Percentiles rank a stretch among this genome's conserved stretches.
These are phyloP conservation scores for Penicillium sp. DNA, from an alignment of 2,329 filamentous ascomycete genomes.

Conservation along the genomic window DNA sequence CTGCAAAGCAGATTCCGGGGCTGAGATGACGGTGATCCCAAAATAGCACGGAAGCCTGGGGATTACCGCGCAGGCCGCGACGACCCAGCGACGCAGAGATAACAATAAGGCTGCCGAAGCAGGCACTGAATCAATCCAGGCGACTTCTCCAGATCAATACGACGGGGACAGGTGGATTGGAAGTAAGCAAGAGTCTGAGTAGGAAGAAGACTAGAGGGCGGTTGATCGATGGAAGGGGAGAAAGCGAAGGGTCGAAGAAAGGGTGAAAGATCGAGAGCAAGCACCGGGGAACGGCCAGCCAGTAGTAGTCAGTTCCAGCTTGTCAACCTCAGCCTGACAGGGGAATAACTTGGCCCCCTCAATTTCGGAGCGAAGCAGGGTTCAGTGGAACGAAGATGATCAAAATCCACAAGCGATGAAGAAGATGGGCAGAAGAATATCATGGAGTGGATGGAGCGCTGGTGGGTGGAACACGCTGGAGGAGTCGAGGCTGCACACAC, in stretches of 20 bases:
- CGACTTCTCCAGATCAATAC: background rate
- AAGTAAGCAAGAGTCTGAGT: background rate
- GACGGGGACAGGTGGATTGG: constrained; percentile 1
- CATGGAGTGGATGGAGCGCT: constrained; percentile 9
- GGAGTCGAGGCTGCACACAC: background rate
- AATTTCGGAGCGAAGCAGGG: constrained; percentile 7
- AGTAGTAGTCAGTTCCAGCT: background rate
- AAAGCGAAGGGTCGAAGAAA: constrained; percentile 16
- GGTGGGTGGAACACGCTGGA: constrained; percentile 3
- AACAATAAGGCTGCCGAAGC: constrained; percentile 8
- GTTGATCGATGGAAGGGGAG: constrained; percentile 17
- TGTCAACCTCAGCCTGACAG: constrained; percentile 18
- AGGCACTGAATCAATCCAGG: background rate
- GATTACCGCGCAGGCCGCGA: constrained; percentile 26
- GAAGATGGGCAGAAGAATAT: constrained; percentile 8
- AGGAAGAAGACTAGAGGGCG: constrained; percentile 15
- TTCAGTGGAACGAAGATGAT: constrained; percentile 1
- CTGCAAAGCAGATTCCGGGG: constrained; percentile 36
- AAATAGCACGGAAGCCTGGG: constrained; percentile 34
- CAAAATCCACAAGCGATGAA: constrained; percentile 5
- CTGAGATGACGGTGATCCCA: constrained; percentile 34
- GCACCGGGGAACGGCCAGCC: constrained; percentile 7
- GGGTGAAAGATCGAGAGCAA: constrained; percentile 15
- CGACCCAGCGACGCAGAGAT: constrained; percentile 17
- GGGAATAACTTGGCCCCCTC: constrained; percentile 12